A percentile compares a stretch with the other conserved stretches of the same genome.
These are phyloP conservation scores for Lithohypha guttulata DNA, from an alignment of 2,329 filamentous ascomycete species.

Conservation along the genomic window DNA sequence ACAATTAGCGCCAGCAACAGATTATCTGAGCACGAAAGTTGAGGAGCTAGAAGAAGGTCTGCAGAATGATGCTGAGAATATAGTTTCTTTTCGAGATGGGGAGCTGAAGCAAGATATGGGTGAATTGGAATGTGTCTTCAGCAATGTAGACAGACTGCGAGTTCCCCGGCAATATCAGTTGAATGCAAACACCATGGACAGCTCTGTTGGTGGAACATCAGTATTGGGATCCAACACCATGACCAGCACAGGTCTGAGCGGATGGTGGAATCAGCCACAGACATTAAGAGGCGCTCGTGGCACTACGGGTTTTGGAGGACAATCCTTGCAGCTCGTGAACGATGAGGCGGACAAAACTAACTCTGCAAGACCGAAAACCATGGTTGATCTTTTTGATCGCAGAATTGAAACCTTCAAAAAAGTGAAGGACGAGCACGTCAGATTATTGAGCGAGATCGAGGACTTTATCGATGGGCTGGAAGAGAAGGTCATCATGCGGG, in stretches of 20 bases:
- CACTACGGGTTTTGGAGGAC: constrained; percentile 26
- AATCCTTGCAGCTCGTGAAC: constrained; percentile 38
- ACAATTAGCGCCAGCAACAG: constrained; percentile 54
- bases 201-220: neutral
- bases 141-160: constrained; percentile 63
- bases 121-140: constrained; percentile 61
- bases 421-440: constrained; percentile 47
- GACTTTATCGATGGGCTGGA: constrained; percentile 55
- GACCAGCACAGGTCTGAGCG: constrained; percentile 17
- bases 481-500: constrained; percentile 30
- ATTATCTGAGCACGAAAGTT: constrained; percentile 50
- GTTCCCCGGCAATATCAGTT: constrained; percentile 56
- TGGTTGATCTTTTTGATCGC: constrained; percentile 54
- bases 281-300: constrained; percentile 15
- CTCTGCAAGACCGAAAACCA: constrained; percentile 42
- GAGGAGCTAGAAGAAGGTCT: constrained; percentile 54
- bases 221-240: constrained; percentile 5
- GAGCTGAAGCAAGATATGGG: constrained; percentile 53
- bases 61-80: constrained; percentile 51
- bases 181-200: constrained; percentile 27
- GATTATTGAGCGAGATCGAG: constrained; percentile 54
- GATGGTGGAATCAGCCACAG: constrained; percentile 25
- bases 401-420: constrained; percentile 52
- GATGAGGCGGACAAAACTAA: constrained; percentile 32
- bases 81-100: constrained; percentile 45